Evolutionary conservation across 2,329 filamentous ascomycete species (phyloP).

Genomic region (Magnaporthales sp.): DNA sequence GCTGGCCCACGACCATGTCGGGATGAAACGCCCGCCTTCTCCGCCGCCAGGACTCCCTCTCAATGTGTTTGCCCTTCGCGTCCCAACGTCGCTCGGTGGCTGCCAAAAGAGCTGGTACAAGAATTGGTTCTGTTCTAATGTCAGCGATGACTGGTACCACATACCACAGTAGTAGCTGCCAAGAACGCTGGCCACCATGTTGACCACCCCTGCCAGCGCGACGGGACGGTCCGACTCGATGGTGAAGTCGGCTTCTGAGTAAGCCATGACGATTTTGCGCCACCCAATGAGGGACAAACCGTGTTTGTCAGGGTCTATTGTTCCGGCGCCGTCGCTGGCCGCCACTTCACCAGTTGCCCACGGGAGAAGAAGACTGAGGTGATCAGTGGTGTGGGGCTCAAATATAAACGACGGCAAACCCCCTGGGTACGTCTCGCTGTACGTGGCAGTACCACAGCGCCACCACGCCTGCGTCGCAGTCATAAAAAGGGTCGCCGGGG

Average conservation of each 20-base stretch:
- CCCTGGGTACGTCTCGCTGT: background rate
- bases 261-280: background rate
- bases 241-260: background rate
- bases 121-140: background rate
- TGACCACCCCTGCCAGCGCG: background rate
- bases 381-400: background rate
- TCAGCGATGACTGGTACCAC: background rate
- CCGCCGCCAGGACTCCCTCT: background rate
- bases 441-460: background rate
- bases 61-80: background rate
- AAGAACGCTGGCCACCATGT: background rate
- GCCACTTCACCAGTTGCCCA: too few species aligned
- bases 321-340: background rate
- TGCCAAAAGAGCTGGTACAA: background rate
- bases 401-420: background rate
- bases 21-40: background rate
- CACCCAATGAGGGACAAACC: background rate
- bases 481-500: background rate
- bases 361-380: background rate
- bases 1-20: background rate
- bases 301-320: background rate
- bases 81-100: background rate
- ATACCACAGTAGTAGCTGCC: background rate
- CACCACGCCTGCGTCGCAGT: background rate
- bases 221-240: background rate